Evolutionary conservation across 768 basidiomycete genomes (phyloP), one percentile per base, ranked within the genome.

Genomic region (Heimioporus sp.): DNA sequence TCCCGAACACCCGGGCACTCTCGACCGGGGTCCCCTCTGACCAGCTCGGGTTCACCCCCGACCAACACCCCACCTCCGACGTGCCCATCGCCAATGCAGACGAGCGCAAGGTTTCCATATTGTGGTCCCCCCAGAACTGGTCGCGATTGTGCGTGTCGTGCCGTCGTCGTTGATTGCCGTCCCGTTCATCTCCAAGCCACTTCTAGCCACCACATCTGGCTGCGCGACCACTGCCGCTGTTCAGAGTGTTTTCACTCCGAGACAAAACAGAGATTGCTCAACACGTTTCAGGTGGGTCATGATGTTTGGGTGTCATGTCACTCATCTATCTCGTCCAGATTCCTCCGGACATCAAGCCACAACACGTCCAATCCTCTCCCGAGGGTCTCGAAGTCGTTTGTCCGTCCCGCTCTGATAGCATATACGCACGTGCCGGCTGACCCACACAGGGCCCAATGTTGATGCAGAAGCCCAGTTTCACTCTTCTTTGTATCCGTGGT

Each of bases 221-320:
- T 98, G 20, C 77, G 92, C 40, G 96, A 98, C 63, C 95, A 98
- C 58, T 98, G 96, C 65, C 79, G 93, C 32, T 97, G 93, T 66
- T 73, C 86, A 6, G 73, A 81, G 45, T 96, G 93, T 68, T 95
- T 90, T 63, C 95, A 98, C 68, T 74, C 86, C 0, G 65, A 84
- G 53, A 98, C 95, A 16, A 95, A 92, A 63, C 96, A 98, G 68
- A 79, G 95, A n/a, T 69, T 98, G 10, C 73, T 92, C 46, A 85
- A 90, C 62, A 92, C 94, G 1, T 92, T 87, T 57, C 84, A 90
- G 56, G 95, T 88, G 58, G 28, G 77, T 56, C 30, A 4, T 24
- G 6, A 20, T 19, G 44, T 36, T 10, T 12, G 6, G 16, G 47
- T 28, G 3, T 35, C 30, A 40, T 28, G 6, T n/a, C 41, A 40